Evolutionary conservation across 768 basidiomycete species (phyloP).

Genomic region (Mycena belliarum): DNA sequence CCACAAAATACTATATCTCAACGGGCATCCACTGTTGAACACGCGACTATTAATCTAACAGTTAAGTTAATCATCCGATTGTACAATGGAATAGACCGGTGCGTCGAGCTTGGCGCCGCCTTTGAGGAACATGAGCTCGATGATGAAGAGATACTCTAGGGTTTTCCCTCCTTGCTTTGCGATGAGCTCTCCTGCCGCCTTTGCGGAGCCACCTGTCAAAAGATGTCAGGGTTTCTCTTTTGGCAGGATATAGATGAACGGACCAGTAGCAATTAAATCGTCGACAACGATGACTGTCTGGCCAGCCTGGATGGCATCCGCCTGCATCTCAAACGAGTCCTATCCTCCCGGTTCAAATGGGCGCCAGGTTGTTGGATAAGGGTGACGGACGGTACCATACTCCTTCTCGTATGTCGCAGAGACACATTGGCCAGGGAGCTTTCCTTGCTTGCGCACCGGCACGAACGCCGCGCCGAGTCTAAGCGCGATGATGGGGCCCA

Average conservation of each 20-base stretch:
- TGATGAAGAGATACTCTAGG: conserved; percentile 92
- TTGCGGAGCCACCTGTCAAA: conserved; percentile 84
- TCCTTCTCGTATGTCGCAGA: conserved; percentile 86
- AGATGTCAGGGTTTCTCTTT: neutral
- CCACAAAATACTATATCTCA: conserved; percentile 64
- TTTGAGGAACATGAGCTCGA: conserved; percentile 77
- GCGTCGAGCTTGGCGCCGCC: conserved; percentile 80
- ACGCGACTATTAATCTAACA: conserved; percentile 64
- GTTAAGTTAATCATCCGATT: conserved; percentile 59
- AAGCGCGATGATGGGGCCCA: conserved; percentile 90
- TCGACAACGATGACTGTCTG: conserved; percentile 88
- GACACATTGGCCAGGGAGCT: conserved; percentile 87
- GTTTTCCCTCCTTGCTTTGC: conserved; percentile 80
- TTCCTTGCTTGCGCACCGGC: conserved; percentile 91
- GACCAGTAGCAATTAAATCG: conserved; percentile 95
- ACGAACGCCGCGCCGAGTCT: conserved; percentile 93
- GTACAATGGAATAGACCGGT: conserved; percentile 85
- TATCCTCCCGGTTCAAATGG: conserved; percentile 30
- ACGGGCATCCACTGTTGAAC: conserved; percentile 75
- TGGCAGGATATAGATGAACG: conserved; percentile 19
- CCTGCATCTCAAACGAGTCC: conserved; percentile 98
- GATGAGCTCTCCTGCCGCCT: conserved; percentile 89
- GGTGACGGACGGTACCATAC: conserved; percentile 72
- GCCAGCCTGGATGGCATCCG: conserved; percentile 77
- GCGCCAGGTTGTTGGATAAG: neutral